These are phyloP conservation scores for Cichorium intybus DNA, from an alignment of 140 eudicot genomes.

Conservation along the genomic window DNA sequence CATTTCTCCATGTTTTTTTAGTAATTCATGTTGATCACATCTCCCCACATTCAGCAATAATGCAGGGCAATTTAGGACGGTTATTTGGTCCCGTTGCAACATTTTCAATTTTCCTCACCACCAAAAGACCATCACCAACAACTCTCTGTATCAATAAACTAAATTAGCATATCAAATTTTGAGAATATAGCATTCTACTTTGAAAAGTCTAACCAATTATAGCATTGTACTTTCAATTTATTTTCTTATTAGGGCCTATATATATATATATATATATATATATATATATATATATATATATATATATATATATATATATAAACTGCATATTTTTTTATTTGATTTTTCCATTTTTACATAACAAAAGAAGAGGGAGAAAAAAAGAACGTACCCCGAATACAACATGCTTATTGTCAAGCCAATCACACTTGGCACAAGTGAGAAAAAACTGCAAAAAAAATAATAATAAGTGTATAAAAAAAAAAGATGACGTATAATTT, in stretches of 20 bases:
- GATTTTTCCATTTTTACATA: too few species aligned
- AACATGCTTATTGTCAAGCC: slow-evolving; percentile 99
- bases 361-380: background rate
- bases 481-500: background rate
- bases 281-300: too few species aligned
- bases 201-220: too few species aligned
- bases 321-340: background rate
- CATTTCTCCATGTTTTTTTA: too few species aligned
- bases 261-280: too few species aligned
- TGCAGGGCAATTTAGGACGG: slow-evolving; percentile 80
- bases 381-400: slow-evolving; percentile 87
- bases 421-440: slow-evolving; percentile 95
- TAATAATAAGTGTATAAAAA: too few species aligned
- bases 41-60: slow-evolving; percentile 94
- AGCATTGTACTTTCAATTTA: too few species aligned
- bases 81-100: slow-evolving; percentile 88
- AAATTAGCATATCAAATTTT: background rate
- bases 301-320: too few species aligned
- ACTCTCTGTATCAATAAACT: slow-evolving; percentile 61
- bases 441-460: slow-evolving; percentile 66
- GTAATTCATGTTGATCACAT: too few species aligned
- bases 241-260: too few species aligned
- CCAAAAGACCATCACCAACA: slow-evolving; percentile 93
- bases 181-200: background rate
- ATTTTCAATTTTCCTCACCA: slow-evolving; percentile 87